Percentiles rank a stretch among this genome's conserved stretches.
phyloP scores from a whole-genome alignment of 176 grass and related monocot genomes.

The Raddia distichophylla region DNA sequence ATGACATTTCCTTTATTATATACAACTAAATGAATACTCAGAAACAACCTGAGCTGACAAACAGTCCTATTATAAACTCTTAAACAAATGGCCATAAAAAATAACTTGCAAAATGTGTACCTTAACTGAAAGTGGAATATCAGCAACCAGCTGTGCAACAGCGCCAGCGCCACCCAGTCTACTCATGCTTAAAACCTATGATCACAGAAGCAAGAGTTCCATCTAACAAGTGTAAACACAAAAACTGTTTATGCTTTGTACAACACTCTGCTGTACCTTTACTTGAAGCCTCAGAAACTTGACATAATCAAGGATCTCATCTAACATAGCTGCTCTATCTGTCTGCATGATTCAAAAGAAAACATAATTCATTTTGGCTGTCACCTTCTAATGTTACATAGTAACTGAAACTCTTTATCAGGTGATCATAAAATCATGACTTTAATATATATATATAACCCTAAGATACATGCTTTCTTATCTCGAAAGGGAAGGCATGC shows the following conservation, averaged over 20 bases:
- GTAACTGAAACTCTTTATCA: not conserved
- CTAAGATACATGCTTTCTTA: constrained; percentile 17
- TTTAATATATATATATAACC: constrained; percentile 7
- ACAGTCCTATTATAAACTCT: not conserved
- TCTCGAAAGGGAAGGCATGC: constrained; percentile 20
- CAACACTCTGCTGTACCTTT: constrained; percentile 61
- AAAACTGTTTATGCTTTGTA: not conserved
- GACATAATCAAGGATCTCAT: constrained; percentile 98
- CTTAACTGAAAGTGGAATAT: constrained; percentile 90
- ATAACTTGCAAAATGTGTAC: constrained; percentile 47
- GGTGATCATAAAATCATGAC: constrained; percentile 17
- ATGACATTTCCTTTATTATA: not conserved
- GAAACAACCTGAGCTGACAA: not conserved
- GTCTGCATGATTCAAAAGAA: constrained; percentile 69
- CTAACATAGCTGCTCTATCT: constrained; percentile 98
- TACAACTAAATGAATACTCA: not conserved
- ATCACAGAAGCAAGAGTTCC: constrained; percentile 33
- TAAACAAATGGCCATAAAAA: not conserved
- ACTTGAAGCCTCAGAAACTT: constrained; percentile 99
- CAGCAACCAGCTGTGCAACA: constrained; percentile 95
- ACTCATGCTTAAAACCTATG: constrained; percentile 97
- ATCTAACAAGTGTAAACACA: constrained; percentile 39
- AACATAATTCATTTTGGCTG: not conserved
- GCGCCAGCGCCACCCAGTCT: constrained; percentile 95
- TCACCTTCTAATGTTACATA: constrained; percentile 23